Base-by-base conservation (phyloP, 345 rosid species). In the Citropsis articulata region DNA sequence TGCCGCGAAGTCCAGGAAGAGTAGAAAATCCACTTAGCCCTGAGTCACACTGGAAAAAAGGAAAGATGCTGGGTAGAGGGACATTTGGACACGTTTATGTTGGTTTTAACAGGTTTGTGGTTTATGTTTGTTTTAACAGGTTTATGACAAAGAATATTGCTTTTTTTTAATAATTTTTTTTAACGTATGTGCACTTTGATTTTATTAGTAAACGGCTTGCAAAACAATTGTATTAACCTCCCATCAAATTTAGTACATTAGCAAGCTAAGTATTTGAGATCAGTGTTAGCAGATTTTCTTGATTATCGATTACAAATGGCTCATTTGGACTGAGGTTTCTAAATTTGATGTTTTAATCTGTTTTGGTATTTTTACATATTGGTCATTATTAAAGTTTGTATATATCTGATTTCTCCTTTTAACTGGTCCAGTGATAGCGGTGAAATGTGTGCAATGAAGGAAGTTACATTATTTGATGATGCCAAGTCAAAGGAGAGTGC, bases 71-170 rank as follows among this genome's bases (percentile, higher is more conserved):
- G 31, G 97, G 97, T 78, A 86, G 92, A 87, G 97, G 97, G 85
- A 90, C 94, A 65, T 92, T 92, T 86, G 97, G 97, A 73, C 90
- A 92, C 16, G 97, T 92, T 53, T 92, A 85, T 85, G 85, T 87
- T 78, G 97, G 94, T 53, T 90, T 92, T 81, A 90, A 92, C 86
- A 90, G 97, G 97, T 91, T 83, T 65, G 57, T 53, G 57, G 94
- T 92, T 53, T 92, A 84, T 84, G 84, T 87, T 78, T 92, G 94
- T 53, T 90, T 92, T 81, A 90, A 92, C 86, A 90, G 94, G 94
- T 91, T 81, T 65, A 24, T 28, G 31, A 30, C 64, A 56, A 64
- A 40, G n/a, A 38, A 65, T 12, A 10, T 35, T 80, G 33, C 31
- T 76, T 53, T 68, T 22, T 5, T 67, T 67, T 64, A 2, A n/a